Evolutionary conservation across 768 basidiomycete genomes (phyloP).

Genomic region (Fomitopsis serialis): DNA sequence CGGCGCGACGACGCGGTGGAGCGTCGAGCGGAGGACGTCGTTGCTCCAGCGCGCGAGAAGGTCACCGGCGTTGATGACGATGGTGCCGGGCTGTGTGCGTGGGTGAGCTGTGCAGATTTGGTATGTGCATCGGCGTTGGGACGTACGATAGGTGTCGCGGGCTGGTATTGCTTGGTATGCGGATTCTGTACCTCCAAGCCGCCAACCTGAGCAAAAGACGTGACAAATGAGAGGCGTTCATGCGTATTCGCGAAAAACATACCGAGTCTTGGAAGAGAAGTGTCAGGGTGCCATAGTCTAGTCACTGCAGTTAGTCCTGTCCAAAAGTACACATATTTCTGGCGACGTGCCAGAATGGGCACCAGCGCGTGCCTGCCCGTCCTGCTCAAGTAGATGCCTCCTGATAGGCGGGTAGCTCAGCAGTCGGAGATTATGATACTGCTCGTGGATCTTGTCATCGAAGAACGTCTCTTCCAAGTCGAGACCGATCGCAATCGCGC

Average conservation of each 20-base stretch:
- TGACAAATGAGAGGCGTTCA: conserved; percentile 1
- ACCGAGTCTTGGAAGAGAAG: conserved; percentile 76
- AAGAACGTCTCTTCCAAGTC: conserved; percentile 71
- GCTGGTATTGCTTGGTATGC: conserved; percentile 63
- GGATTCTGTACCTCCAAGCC: conserved; percentile 82
- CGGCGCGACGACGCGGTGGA: conserved; percentile 81
- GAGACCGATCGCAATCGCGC: conserved; percentile 79
- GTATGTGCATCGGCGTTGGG: not conserved
- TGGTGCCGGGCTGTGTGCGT: conserved; percentile 58
- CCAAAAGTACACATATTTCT: not conserved
- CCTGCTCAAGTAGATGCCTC: conserved; percentile 44
- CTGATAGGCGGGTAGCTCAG: conserved; percentile 79
- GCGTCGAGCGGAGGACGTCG: conserved; percentile 70
- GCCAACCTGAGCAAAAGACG: conserved; percentile 49
- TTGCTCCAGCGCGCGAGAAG: conserved; percentile 82
- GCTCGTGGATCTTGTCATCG: conserved; percentile 66
- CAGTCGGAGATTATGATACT: conserved; percentile 77
- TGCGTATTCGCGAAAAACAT: conserved; percentile 10
- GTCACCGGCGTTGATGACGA: conserved; percentile 81
- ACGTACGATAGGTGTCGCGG: conserved; percentile 73
- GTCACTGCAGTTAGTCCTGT: not conserved
- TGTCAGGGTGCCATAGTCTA: conserved; percentile 56
- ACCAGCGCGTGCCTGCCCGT: conserved; percentile 77
- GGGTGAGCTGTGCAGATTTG: conserved; percentile 2
- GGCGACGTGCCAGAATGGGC: conserved; percentile 61